Evolutionary conservation across 2,329 filamentous ascomycete genomes (phyloP).

Genomic region (Scorias spongiosa): DNA sequence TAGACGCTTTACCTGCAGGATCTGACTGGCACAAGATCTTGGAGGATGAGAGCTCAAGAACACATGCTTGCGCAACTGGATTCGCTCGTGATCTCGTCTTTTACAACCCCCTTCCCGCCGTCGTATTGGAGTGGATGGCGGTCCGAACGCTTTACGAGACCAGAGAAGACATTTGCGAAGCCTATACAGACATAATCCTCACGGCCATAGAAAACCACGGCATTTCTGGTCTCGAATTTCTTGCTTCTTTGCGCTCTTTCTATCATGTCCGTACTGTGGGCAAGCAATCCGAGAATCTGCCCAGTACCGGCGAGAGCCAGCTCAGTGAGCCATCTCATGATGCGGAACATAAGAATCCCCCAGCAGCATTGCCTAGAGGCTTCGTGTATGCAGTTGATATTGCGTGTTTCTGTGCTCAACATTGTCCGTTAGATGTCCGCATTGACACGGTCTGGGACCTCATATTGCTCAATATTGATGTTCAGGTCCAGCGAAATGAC

Average conservation of each 20-base stretch:
- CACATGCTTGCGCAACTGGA: conserved; percentile 28
- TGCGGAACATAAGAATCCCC: not conserved
- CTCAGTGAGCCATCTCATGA: not conserved
- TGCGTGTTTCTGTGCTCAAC: not conserved
- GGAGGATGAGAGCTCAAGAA: conserved; percentile 17
- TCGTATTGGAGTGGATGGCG: conserved; percentile 28
- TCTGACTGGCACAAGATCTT: conserved; percentile 20
- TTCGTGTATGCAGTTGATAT: not conserved
- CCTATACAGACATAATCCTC: conserved; percentile 17
- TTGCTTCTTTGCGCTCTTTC: not conserved
- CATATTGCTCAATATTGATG: not conserved
- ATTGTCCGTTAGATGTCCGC: not conserved
- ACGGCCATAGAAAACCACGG: conserved; percentile 1
- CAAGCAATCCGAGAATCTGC: not conserved
- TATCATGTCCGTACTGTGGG: not conserved
- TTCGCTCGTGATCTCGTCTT: conserved; percentile 26
- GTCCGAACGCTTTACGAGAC: conserved; percentile 18
- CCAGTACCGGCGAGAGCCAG: not conserved
- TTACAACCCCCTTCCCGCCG: conserved; percentile 21
- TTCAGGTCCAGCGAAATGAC: not conserved
- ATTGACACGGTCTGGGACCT: not conserved
- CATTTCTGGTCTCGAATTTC: not conserved
- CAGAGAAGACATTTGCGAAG: conserved; percentile 22
- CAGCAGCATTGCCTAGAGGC: not conserved
- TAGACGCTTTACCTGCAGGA: conserved; percentile 13